phyloP scores from a whole-genome alignment of 169 alveolate species.

The Plasmodium knowlesi region DNA sequence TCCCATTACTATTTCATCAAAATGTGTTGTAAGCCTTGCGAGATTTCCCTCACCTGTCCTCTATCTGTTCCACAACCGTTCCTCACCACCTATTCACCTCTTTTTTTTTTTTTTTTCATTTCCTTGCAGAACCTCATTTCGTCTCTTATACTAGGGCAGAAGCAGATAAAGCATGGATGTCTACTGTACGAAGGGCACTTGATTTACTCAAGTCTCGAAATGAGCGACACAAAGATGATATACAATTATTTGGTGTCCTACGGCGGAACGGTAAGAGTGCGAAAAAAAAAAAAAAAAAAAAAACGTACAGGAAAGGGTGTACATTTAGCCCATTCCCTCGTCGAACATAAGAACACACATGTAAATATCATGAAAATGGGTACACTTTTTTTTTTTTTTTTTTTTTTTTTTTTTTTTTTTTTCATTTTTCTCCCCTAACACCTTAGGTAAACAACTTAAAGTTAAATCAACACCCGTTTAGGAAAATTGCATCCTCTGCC shows the following conservation, averaged over 20 bases:
- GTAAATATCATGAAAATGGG: not conserved
- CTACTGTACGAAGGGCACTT: constrained; percentile 56
- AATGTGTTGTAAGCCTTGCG: not conserved
- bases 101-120: not conserved
- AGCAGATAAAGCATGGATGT: constrained; percentile 46
- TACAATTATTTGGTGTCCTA: constrained; percentile 69
- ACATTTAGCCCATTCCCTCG: not conserved
- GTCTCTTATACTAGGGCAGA: constrained; percentile 22
- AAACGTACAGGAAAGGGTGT: not conserved
- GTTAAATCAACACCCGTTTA: constrained; percentile 40
- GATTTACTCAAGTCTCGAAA: constrained; percentile 45
- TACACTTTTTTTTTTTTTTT: not conserved
- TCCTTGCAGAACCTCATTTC: constrained; percentile 38
- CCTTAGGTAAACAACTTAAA: constrained; percentile 66
- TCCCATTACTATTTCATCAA: not conserved
- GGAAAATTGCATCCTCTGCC: constrained; percentile 66
- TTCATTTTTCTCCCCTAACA: not conserved
- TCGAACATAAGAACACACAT: not conserved
- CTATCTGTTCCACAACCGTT: not conserved
- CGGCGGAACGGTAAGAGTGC: constrained; percentile 29
- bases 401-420: not conserved
- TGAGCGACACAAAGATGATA: constrained; percentile 42
- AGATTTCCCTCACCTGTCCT: not conserved
- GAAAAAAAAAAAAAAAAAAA: not conserved
- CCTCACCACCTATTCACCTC: no score